Base-by-base conservation (phyloP, 2,329 filamentous ascomycete genomes). In the Moelleriella libera region DNA sequence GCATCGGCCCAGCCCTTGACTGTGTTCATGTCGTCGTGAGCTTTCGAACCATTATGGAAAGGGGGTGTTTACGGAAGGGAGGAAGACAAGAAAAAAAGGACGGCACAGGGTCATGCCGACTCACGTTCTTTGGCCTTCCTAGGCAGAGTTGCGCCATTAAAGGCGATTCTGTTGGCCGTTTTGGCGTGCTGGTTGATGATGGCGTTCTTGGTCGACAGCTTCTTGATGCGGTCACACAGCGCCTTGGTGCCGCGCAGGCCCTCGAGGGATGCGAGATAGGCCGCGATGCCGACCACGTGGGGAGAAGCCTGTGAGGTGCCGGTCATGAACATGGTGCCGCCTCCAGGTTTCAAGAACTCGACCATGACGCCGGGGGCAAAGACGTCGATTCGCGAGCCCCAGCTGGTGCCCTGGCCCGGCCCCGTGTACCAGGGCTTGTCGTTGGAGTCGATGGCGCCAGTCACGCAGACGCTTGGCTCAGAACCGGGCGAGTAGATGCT, bases 341-440 rank as follows among this genome's bases (percentile, higher is more conserved):
- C 57, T 14, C 67, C 65, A 46, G 62, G 67, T 68, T 68, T 76
- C 6, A 75, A 63, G 49, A 68, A 72, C 4, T 69, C 56, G 46
- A 77, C 64, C 48, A 57, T 55, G 9, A 62, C 60, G 14, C 74
- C 74, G 4, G 74, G 72, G 3, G 73, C 74, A 34, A 72, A 69
- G 52, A 77, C 60, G 50, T 77, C 72, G 44, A 77, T 66, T 30
- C 66, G 37, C 30, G 58, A 49, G 45, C 74, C 74, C 44, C 64
- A 74, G 66, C 77, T 78, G 58, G 72, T 75, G 64, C 68, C 76
- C 41, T 11, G 8, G n/a, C 14, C 6, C 6, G 8, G 6, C 6
- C 40, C n/a, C 10, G 9, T n/a, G 6, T 57, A 62, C 31, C 73
- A 64, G 30, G 65, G 60, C 34, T 52, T 54, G 50, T 75, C 69